Percentiles rank a stretch among this genome's conserved stretches.
phyloP scores from a whole-genome alignment of 2,329 filamentous ascomycete species.

The Colletotrichum tanaceti region DNA sequence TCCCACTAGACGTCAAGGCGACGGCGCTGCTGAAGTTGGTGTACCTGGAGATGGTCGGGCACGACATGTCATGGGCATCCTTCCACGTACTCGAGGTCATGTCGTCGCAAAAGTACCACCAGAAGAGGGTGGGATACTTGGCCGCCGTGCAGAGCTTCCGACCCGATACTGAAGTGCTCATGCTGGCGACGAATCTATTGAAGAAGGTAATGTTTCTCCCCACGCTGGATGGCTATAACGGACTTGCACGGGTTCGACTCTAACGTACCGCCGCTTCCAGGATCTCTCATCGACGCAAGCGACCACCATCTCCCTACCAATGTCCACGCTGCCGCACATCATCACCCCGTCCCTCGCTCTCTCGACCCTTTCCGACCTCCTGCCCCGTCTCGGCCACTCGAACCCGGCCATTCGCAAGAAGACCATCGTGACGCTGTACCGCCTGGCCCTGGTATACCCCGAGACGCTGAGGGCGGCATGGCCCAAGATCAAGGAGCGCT shows the following conservation, averaged over 20 bases:
- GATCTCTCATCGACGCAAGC: slow-evolving; percentile 79
- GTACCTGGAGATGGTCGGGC: slow-evolving; percentile 98
- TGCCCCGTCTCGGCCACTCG: slow-evolving; percentile 88
- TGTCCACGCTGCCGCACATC: slow-evolving; percentile 91
- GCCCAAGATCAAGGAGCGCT: slow-evolving; percentile 95
- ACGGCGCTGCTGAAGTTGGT: slow-evolving; percentile 95
- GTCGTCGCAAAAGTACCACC: slow-evolving; percentile 93
- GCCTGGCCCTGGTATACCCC: slow-evolving; percentile 94
- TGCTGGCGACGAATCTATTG: slow-evolving; percentile 95
- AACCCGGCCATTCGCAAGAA: slow-evolving; percentile 92
- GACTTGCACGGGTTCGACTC: background rate
- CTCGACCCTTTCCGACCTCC: slow-evolving; percentile 85
- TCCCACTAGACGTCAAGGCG: slow-evolving; percentile 84
- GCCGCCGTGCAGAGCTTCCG: slow-evolving; percentile 96
- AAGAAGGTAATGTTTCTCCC: slow-evolving; percentile 75
- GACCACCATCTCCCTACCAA: slow-evolving; percentile 84
- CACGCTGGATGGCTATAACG: background rate
- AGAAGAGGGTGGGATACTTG: slow-evolving; percentile 95
- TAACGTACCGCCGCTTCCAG: slow-evolving; percentile 51
- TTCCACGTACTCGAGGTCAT: slow-evolving; percentile 99
- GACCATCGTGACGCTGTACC: slow-evolving; percentile 92
- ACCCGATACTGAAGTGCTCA: slow-evolving; percentile 94
- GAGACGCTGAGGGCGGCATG: slow-evolving; percentile 92
- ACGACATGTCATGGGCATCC: slow-evolving; percentile 99
- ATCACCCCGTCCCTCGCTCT: slow-evolving; percentile 93